phyloP scores from a whole-genome alignment of 202 grass and related monocot species.

The Digitaria exilis region DNA sequence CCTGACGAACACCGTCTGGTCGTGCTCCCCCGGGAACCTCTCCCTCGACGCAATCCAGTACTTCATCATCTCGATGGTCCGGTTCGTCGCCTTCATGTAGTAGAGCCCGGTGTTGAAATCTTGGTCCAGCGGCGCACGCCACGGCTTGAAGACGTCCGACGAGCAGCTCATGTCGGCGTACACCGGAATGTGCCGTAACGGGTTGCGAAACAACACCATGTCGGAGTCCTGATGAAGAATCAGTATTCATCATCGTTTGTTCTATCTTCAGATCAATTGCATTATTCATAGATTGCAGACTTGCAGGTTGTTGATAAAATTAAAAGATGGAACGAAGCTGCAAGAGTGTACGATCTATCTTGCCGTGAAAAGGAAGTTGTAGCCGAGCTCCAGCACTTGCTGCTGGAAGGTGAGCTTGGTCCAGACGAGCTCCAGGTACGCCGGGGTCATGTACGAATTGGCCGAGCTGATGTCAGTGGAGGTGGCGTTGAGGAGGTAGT shows the following conservation, averaged over 20 bases:
- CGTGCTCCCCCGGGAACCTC: conserved; percentile 38
- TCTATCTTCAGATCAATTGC: neutral
- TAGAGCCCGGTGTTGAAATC: conserved; percentile 57
- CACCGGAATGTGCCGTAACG: conserved; percentile 44
- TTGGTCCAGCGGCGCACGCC: conserved; percentile 26
- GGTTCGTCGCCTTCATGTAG: conserved; percentile 55
- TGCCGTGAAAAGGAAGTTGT: conserved; percentile 80
- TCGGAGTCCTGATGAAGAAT: conserved; percentile 49
- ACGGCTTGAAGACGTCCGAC: conserved; percentile 29
- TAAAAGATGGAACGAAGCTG: neutral
- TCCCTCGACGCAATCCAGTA: conserved; percentile 48
- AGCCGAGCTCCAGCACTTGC: conserved; percentile 64
- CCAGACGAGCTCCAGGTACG: conserved; percentile 70
- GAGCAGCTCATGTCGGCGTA: conserved; percentile 64
- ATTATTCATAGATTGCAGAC: no score
- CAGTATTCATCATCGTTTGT: no score
- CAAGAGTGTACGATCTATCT: neutral
- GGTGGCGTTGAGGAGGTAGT: conserved; percentile 25
- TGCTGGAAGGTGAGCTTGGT: conserved; percentile 50
- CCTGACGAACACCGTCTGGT: conserved; percentile 49
- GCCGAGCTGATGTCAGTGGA: neutral
- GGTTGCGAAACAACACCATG: conserved; percentile 67
- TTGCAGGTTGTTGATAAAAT: neutral
- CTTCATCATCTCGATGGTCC: conserved; percentile 37
- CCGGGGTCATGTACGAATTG: conserved; percentile 47